Evolutionary conservation across 805 yeast genomes (phyloP), one percentile per base, ranked within the genome.

Genomic region (Candida cerambycidarum): DNA sequence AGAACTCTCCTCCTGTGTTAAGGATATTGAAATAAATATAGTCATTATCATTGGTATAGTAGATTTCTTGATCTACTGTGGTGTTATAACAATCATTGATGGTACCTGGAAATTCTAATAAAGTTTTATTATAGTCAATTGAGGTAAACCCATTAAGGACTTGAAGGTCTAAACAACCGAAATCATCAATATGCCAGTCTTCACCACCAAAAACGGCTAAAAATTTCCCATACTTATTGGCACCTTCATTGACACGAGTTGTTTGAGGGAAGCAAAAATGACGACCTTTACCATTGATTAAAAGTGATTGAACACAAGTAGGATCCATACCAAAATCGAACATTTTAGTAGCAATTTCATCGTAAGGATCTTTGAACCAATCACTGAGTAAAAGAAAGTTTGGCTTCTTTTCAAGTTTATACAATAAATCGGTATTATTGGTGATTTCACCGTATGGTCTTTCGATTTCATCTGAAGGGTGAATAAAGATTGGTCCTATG

Each of bases 401-500:
- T 5, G 69, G 68, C 4, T 23, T 14, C 16, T 44, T 45, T 30
- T 65, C 70, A n/a, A 61, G 48, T 25, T 47, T 41, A 4, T 6
- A 36, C 1, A 75, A 51, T 16, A 69, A 52, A 12, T 61, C 69
- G 12, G 50, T 51, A 4, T 55, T 23, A 21, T 51, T 52, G 5
- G 64, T 44, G 10, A 61, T 42, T 2, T 56, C 59, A n/a, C 53
- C 46, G 41, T 69, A 72, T 3, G 70, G 69, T 29, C 67, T 51
- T n/a, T 38, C 45, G 15, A 58, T 47, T 6, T 50, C 50, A 0
- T 49, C 53, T 13, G 52, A 46, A 1, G 75, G 71, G 39, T 71
- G 75, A 5, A 71, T 57, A 21, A 75, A 62, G 18, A 78, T 51
- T 1, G 73, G 73, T 5, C 81, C 82, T 14, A 65, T 60, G 3